These are phyloP conservation scores for Melianthus villosus DNA, from an alignment of 441 rosid species.

Conservation along the genomic window DNA sequence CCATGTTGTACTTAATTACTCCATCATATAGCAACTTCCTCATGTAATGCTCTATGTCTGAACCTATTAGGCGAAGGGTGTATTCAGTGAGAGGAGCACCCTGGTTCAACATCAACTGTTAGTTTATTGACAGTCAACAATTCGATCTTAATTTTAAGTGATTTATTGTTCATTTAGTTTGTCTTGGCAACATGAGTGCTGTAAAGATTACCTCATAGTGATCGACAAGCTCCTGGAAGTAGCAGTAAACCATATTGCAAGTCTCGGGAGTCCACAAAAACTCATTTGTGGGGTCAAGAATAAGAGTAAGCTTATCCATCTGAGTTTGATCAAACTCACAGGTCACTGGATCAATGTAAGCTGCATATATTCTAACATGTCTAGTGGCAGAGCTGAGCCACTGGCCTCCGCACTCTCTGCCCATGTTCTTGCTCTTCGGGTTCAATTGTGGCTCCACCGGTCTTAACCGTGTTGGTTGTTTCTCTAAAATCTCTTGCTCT, in stretches of 20 bases:
- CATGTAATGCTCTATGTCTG: constrained; percentile 80
- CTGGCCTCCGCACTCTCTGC: constrained; percentile 60
- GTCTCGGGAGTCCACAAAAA: constrained; percentile 67
- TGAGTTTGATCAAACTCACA: constrained; percentile 76
- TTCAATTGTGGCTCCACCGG: constrained; percentile 71
- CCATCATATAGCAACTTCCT: constrained; percentile 74
- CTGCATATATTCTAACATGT: constrained; percentile 80
- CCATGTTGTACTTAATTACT: constrained; percentile 77
- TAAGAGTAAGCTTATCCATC: constrained; percentile 74
- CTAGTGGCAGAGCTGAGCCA: constrained; percentile 83
- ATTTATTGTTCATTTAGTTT: no score
- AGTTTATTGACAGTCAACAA: no score
- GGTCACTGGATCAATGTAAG: constrained; percentile 83
- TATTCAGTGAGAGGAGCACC: constrained; percentile 90
- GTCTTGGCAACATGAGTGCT: no score
- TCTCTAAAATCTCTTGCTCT: constrained; percentile 19
- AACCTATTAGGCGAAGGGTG: constrained; percentile 75
- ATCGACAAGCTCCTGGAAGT: constrained; percentile 92
- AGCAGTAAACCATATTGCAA: constrained; percentile 44
- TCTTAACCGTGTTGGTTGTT: constrained; percentile 33
- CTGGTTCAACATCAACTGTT: no score
- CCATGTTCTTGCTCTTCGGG: constrained; percentile 62
- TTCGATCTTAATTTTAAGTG: not conserved
- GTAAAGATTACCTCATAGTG: constrained; percentile 78
- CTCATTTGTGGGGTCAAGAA: constrained; percentile 74